These are phyloP conservation scores for Irpex lacteus DNA, from an alignment of 1,284 basidiomycete species.

Conservation along the genomic window DNA sequence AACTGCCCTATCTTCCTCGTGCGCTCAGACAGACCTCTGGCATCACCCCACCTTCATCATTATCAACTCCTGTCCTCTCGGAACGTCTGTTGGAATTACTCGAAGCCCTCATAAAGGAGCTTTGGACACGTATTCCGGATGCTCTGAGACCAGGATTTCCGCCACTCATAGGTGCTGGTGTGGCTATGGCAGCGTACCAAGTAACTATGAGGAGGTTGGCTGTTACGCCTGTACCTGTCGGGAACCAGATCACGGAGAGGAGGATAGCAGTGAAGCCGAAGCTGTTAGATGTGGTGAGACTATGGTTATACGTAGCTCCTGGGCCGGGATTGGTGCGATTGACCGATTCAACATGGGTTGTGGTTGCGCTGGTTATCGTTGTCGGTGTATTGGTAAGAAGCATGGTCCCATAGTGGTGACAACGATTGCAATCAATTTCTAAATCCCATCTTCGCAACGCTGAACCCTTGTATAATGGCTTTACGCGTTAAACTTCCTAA, in stretches of 20 bases:
- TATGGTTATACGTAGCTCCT: slow-evolving; percentile 24
- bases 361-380: neutral
- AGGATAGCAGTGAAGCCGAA: neutral
- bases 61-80: slow-evolving; percentile 5
- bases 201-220: slow-evolving; percentile 25
- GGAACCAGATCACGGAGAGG: neutral
- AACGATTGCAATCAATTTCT: too few relatives aligned
- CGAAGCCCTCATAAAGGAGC: slow-evolving; percentile 2
- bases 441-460: too few relatives aligned
- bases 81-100: neutral
- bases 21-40: neutral
- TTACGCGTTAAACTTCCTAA: too few relatives aligned
- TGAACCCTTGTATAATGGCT: too few relatives aligned
- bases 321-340: neutral
- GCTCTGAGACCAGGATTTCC: slow-evolving; percentile 18
- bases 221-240: slow-evolving; percentile 8
- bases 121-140: slow-evolving; percentile 18
- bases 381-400: neutral
- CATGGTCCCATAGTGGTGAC: too few relatives aligned
- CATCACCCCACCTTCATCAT: neutral
- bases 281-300: slow-evolving; percentile 20
- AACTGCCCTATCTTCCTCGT: slow-evolving; percentile 55
- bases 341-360: neutral
- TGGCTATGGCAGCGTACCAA: slow-evolving; percentile 25
- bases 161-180: slow-evolving; percentile 24